These are phyloP conservation scores for Apiotrichum laibachii DNA, from an alignment of 1,284 basidiomycete species.

Conservation along the genomic window DNA sequence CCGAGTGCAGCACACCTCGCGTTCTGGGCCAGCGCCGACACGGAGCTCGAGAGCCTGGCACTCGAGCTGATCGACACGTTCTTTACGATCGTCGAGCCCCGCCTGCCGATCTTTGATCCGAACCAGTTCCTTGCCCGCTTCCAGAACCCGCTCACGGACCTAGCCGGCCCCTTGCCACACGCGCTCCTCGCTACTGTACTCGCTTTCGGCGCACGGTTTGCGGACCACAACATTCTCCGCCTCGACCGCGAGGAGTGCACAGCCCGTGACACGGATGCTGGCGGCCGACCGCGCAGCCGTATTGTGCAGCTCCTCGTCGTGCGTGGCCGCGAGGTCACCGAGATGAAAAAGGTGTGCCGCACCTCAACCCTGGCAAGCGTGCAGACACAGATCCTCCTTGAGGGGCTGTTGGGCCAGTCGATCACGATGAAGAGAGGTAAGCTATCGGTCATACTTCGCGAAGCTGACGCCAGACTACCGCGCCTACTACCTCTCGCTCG, in stretches of 20 bases:
- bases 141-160: constrained; percentile 33
- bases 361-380: constrained; percentile 76
- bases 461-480: constrained; percentile 26
- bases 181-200: constrained; percentile 80
- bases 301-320: constrained; percentile 74
- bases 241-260: constrained; percentile 65
- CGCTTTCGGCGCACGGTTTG: constrained; percentile 89
- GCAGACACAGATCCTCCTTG: constrained; percentile 40
- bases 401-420: constrained; percentile 30
- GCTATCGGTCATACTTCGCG: neutral
- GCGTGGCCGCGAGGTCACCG: constrained; percentile 75
- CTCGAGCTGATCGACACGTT: constrained; percentile 79
- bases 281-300: constrained; percentile 56
- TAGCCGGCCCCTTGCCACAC: constrained; percentile 59
- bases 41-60: constrained; percentile 61
- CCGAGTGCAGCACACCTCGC: constrained; percentile 34
- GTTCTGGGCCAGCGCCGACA: constrained; percentile 26
- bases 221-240: constrained; percentile 75
- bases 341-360: constrained; percentile 77
- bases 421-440: neutral
- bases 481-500: constrained; percentile 21
- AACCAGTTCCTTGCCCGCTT: constrained; percentile 64
- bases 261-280: constrained; percentile 20
- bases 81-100: constrained; percentile 72
- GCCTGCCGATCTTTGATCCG: constrained; percentile 75